Evolutionary conservation across 2,329 filamentous ascomycete species (phyloP), one percentile per base, ranked within the genome.

Genomic region (Tolypocladium ovalisporum): DNA sequence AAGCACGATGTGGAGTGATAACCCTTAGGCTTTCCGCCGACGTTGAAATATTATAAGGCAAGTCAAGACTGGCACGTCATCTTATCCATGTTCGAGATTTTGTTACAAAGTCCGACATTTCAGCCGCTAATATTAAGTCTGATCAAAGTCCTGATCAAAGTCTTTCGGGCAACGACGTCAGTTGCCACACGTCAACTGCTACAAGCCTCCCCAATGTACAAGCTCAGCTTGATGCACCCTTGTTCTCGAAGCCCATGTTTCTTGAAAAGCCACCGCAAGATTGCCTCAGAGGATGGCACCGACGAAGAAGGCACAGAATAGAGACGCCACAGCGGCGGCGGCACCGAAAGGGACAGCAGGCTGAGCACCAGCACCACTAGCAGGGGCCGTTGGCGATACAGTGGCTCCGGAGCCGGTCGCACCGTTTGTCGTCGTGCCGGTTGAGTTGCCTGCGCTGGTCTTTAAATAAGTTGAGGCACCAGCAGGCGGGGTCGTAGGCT

Each of bases 401-500:
- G 27, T 56, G 27, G 54, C 12, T 6, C 27, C 24, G 5, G 60
- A 37, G 35, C 52, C 49, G 7, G 24, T 34, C n/a, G 42, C 19
- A 6, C 29, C 19, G 42, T 40, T 40, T 2, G 29, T 40, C 13
- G 47, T 15, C 10, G 36, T 27, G 55, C 13, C 17, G 54, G 47
- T 49, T 3, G 27, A 3, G 15, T 51, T 32, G 47, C 15, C 27
- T 6, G 7, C 9, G 27, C 27, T 27, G 32, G 54, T 27, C 29
- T 42, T 49, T n/a, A 24, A 29, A 19, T 47, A 47, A 19, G 47
- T 32, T 15, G 52, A n/a, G 22, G 22, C 39, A 52, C 58, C 57
- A 53, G 59, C 52, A 27, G 59, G 59, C 32, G 59, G 58, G 3
- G 55, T 56, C 36, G 59, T 40, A 19, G 59, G 61, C 56, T 58